Conservation (phyloP, 2,329 filamentous ascomycete species). For the Ascochyta fabae region DNA sequence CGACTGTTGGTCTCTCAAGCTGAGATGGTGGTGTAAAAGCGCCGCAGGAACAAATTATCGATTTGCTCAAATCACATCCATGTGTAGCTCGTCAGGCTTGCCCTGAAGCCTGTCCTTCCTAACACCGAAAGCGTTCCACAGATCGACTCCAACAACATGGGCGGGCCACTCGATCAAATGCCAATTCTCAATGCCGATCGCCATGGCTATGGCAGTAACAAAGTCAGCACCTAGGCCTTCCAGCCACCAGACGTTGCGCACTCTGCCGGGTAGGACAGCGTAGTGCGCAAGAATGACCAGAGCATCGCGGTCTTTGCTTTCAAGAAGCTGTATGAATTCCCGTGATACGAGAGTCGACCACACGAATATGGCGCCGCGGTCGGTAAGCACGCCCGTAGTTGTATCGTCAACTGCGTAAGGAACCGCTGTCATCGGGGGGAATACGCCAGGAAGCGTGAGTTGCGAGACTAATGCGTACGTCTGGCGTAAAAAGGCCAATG, state of each 20-base stretch:
- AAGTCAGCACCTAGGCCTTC: slow-evolving; percentile 43
- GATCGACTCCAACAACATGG: slow-evolving; percentile 34
- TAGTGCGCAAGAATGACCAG: slow-evolving; percentile 50
- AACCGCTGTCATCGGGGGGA: slow-evolving; percentile 35
- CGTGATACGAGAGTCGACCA: slow-evolving; percentile 39
- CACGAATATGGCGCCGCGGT: slow-evolving; percentile 44
- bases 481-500: slow-evolving; percentile 37
- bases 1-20: not conserved
- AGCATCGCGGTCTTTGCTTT: slow-evolving; percentile 39
- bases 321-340: slow-evolving; percentile 40
- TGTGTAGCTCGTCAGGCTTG: slow-evolving; percentile 31
- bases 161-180: slow-evolving; percentile 42
- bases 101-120: slow-evolving; percentile 30
- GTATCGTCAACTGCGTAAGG: slow-evolving; percentile 39
- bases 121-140: slow-evolving; percentile 30
- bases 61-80: slow-evolving; percentile 36
- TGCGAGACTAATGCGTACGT: slow-evolving; percentile 41
- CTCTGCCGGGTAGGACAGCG: slow-evolving; percentile 44
- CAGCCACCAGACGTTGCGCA: slow-evolving; percentile 46
- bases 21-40: too few species aligned
- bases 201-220: slow-evolving; percentile 43
- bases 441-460: slow-evolving; percentile 33
- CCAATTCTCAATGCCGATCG: slow-evolving; percentile 40
- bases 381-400: slow-evolving; percentile 37
- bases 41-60: not conserved